phyloP scores from a whole-genome alignment of 441 rosid genomes.

The Populus trichocarpa region DNA sequence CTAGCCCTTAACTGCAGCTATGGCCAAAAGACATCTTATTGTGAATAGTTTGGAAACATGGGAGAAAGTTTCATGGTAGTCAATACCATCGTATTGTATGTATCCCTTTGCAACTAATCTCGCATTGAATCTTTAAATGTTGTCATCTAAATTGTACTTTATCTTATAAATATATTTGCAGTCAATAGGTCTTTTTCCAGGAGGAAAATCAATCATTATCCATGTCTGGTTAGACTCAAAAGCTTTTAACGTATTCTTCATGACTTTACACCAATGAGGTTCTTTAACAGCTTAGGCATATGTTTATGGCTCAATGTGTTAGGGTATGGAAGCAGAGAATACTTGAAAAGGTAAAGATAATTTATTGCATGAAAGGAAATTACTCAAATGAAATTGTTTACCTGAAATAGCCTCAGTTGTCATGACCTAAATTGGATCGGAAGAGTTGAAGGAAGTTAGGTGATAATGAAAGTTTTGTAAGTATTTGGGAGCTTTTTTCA shows the following conservation, averaged over 20 bases:
- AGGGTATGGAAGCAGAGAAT: accelerated
- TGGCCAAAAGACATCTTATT: too few relatives aligned
- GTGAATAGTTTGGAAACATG: too few relatives aligned
- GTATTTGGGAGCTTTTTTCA: background rate
- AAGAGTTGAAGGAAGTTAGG: background rate
- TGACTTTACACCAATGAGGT: background rate
- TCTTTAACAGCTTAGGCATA: background rate
- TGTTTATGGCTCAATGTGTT: background rate
- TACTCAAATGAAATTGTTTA: too few relatives aligned
- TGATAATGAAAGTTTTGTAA: background rate
- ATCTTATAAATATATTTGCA: background rate
- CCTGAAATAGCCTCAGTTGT: background rate
- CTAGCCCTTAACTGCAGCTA: too few relatives aligned
- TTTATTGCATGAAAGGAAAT: too few relatives aligned
- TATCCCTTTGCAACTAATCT: background rate
- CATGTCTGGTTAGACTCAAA: too few relatives aligned
- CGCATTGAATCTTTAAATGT: background rate
- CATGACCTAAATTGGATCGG: background rate
- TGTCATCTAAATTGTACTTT: background rate
- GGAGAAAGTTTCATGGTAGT: too few relatives aligned
- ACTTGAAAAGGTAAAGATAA: too few relatives aligned
- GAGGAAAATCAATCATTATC: background rate
- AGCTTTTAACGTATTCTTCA: too few relatives aligned
- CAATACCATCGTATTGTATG: too few relatives aligned
- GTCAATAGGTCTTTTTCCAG: background rate